Conservation (phyloP, 1,139 yeast genomes). For the Geotrichum aggregatum region DNA sequence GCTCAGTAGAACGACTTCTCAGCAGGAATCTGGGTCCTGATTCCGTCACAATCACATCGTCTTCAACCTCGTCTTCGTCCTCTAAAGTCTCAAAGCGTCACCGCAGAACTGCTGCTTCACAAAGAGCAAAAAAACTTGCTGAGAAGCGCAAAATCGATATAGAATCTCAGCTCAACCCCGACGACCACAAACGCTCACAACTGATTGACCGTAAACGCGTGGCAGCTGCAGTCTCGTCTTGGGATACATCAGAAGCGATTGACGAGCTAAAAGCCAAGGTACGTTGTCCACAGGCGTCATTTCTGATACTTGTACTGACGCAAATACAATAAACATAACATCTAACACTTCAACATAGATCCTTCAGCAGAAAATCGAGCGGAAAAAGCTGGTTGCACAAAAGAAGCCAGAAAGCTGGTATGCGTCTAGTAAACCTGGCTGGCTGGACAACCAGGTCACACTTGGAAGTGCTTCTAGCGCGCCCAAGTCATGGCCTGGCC, state of each 20-base stretch:
- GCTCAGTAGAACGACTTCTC: constrained; percentile 25
- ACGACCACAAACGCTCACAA: constrained; percentile 17
- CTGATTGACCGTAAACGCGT: constrained; percentile 21
- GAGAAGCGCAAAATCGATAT: constrained; percentile 16
- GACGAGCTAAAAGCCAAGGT: constrained; percentile 24
- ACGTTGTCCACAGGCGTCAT: neutral
- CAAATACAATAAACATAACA: too few species aligned
- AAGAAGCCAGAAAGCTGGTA: constrained; percentile 19
- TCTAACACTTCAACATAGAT: constrained; percentile 10
- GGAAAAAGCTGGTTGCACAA: constrained; percentile 12
- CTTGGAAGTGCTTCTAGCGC: constrained; percentile 6
- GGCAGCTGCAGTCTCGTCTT: constrained; percentile 24
- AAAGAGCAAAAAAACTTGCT: constrained; percentile 14
- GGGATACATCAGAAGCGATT: constrained; percentile 23
- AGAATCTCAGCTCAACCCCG: constrained; percentile 24
- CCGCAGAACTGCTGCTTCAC: constrained; percentile 20
- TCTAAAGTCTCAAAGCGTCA: constrained; percentile 5
- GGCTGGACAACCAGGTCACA: constrained; percentile 21
- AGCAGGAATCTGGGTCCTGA: constrained; percentile 25
- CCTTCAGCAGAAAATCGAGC: constrained; percentile 16
- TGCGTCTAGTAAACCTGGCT: constrained; percentile 17
- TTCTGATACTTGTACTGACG: too few species aligned
- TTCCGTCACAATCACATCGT: neutral
- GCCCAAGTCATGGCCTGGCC: constrained; percentile 53
- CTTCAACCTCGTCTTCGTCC: neutral